A percentile compares a stretch with the other conserved stretches of the same genome.
Evolutionary conservation across 768 basidiomycete genomes (phyloP).

Genomic region (Hypsizygus marmoreus): DNA sequence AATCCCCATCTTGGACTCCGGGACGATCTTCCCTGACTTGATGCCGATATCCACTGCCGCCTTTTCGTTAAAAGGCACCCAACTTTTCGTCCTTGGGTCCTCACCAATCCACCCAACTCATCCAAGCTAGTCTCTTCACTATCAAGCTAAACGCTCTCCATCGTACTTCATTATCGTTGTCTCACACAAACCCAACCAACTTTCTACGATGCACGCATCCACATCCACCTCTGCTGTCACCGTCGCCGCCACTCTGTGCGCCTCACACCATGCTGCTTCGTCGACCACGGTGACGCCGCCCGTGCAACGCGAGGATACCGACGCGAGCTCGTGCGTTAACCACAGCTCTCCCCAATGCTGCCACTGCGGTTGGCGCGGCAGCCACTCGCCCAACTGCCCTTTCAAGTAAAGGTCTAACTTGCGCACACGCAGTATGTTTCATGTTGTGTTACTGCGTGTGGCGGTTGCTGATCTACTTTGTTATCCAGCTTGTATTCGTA

Average conservation of each 20-base stretch:
- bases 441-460: conserved; percentile 3
- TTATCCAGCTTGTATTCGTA: conserved; percentile 1
- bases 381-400: conserved; percentile 61
- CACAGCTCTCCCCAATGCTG: conserved; percentile 75
- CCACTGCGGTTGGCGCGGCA: conserved; percentile 73
- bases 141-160: conserved; percentile 13
- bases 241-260: conserved; percentile 12
- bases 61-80: conserved; percentile 34
- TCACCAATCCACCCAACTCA: conserved; percentile 22
- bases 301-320: conserved; percentile 18
- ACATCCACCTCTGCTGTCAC: conserved; percentile 16
- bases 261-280: conserved; percentile 19
- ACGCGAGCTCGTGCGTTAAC: conserved; percentile 37
- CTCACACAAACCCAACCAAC: too few relatives aligned
- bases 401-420: conserved; percentile 45
- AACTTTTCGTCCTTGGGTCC: conserved; percentile 19
- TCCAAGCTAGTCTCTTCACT: conserved; percentile 13
- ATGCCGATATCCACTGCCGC: conserved; percentile 25
- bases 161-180: too few relatives aligned
- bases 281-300: conserved; percentile 17
- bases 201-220: conserved; percentile 26
- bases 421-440: conserved; percentile 6
- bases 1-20: conserved; percentile 26
- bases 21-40: conserved; percentile 26
- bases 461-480: conserved; percentile 8